Evolutionary conservation across 345 rosid species (phyloP).

Genomic region (Brassica cretica): DNA sequence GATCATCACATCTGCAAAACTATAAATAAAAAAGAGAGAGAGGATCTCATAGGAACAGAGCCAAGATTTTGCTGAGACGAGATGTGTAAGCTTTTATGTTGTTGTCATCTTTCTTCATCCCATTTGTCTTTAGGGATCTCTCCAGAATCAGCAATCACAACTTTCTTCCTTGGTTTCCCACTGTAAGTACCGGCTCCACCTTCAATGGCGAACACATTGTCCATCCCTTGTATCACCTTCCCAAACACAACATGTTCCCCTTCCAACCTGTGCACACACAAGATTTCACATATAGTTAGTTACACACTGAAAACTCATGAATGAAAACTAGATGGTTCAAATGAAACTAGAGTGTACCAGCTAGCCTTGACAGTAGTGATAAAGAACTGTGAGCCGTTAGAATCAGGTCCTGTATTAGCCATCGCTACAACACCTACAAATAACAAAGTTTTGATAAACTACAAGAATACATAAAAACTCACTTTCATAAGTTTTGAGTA

Average conservation of each 20-base stretch:
- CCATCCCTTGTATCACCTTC: conserved; percentile 95
- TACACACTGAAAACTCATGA: background rate
- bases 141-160: conserved; percentile 77
- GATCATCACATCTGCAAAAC: conserved; percentile 29
- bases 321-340: background rate
- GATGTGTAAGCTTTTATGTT: background rate
- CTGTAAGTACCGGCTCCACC: conserved; percentile 98
- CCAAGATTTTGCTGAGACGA: conserved; percentile 14
- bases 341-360: conserved; percentile 58
- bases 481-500: background rate
- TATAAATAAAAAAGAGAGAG: conserved; percentile 3
- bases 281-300: background rate
- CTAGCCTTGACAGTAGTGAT: conserved; percentile 90
- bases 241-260: conserved; percentile 96
- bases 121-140: conserved; percentile 87
- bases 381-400: conserved; percentile 95
- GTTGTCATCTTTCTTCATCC: conserved; percentile 70
- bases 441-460: background rate
- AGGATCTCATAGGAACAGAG: conserved; percentile 24
- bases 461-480: background rate
- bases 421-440: conserved; percentile 79
- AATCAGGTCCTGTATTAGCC: conserved; percentile 90
- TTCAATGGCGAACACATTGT: conserved; percentile 78
- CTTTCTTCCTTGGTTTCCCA: conserved; percentile 92
- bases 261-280: conserved; percentile 65